These are phyloP conservation scores for Ilyonectria mors-panacis DNA, from an alignment of 2,329 filamentous ascomycete species.

Conservation along the genomic window DNA sequence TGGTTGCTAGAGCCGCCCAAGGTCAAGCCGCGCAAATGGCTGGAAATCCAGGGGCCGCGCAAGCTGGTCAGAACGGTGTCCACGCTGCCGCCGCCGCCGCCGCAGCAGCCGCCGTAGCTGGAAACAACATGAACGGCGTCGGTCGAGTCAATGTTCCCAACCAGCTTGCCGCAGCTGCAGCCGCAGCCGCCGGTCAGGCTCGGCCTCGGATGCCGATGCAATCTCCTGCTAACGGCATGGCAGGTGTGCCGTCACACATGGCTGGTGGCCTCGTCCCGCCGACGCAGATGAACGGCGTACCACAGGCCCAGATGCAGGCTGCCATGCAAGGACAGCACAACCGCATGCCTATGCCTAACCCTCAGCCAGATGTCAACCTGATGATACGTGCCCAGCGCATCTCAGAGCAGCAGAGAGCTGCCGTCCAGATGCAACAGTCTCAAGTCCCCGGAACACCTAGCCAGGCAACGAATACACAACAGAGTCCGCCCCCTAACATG, in stretches of 20 bases:
- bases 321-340: slow-evolving; percentile 69
- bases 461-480: slow-evolving; percentile 52
- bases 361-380: slow-evolving; percentile 66
- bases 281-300: slow-evolving; percentile 75
- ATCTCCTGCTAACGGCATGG: slow-evolving; percentile 66
- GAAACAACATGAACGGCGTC: slow-evolving; percentile 47
- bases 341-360: slow-evolving; percentile 68
- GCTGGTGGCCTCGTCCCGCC: slow-evolving; percentile 66
- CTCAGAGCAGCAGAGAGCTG: slow-evolving; percentile 73
- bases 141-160: slow-evolving; percentile 60
- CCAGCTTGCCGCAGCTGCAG: slow-evolving; percentile 61
- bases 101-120: slow-evolving; percentile 45
- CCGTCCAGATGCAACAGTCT: slow-evolving; percentile 63
- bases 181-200: slow-evolving; percentile 59
- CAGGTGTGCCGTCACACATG: slow-evolving; percentile 64
- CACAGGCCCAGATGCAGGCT: slow-evolving; percentile 78
- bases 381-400: slow-evolving; percentile 77
- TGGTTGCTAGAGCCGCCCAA: slow-evolving; percentile 64
- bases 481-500: slow-evolving; percentile 61
- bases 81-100: slow-evolving; percentile 45
- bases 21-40: slow-evolving; percentile 62
- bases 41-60: slow-evolving; percentile 56
- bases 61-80: slow-evolving; percentile 49
- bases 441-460: slow-evolving; percentile 52
- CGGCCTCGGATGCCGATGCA: slow-evolving; percentile 70